Conservation (phyloP, 2,329 filamentous ascomycete species). For the Hymenoscyphus fraxineus region DNA sequence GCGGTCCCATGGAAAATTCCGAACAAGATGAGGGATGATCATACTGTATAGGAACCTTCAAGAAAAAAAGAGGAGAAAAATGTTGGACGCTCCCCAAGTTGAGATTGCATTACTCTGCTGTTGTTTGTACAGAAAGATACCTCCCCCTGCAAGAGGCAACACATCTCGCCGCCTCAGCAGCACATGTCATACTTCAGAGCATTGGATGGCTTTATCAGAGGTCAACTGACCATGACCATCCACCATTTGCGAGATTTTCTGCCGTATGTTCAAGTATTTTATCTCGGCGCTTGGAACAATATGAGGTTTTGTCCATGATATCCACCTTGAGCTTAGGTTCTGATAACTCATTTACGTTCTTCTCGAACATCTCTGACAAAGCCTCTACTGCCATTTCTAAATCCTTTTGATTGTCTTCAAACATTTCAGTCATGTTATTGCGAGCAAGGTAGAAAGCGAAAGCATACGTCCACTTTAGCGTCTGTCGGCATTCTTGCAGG, state of each 20-base stretch:
- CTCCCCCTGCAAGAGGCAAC: neutral
- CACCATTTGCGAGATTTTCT: slow-evolving; percentile 84
- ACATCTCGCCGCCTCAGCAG: neutral
- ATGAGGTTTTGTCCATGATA: slow-evolving; percentile 97
- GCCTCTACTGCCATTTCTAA: slow-evolving; percentile 96
- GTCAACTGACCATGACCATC: slow-evolving; percentile 37
- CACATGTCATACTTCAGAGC: neutral
- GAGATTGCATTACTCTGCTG: slow-evolving; percentile 3
- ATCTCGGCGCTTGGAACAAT: slow-evolving; percentile 87
- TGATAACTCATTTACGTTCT: slow-evolving; percentile 81
- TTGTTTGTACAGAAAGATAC: neutral
- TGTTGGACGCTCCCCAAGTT: neutral
- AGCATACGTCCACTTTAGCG: slow-evolving; percentile 97
- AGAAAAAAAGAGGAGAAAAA: neutral
- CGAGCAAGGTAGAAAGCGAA: slow-evolving; percentile 96
- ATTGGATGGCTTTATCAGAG: slow-evolving; percentile 25
- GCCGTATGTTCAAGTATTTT: slow-evolving; percentile 91
- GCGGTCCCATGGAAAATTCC: neutral
- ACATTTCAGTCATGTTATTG: slow-evolving; percentile 95
- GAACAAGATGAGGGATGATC: neutral
- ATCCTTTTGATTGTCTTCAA: slow-evolving; percentile 98
- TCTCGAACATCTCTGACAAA: slow-evolving; percentile 98
- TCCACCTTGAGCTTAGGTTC: slow-evolving; percentile 91
- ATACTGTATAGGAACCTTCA: neutral
- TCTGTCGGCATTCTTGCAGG: slow-evolving; percentile 94